A percentile compares a stretch with the other conserved stretches of the same genome.
phyloP scores from a whole-genome alignment of 148 eudicot genomes.

The Nyssa sinensis region DNA sequence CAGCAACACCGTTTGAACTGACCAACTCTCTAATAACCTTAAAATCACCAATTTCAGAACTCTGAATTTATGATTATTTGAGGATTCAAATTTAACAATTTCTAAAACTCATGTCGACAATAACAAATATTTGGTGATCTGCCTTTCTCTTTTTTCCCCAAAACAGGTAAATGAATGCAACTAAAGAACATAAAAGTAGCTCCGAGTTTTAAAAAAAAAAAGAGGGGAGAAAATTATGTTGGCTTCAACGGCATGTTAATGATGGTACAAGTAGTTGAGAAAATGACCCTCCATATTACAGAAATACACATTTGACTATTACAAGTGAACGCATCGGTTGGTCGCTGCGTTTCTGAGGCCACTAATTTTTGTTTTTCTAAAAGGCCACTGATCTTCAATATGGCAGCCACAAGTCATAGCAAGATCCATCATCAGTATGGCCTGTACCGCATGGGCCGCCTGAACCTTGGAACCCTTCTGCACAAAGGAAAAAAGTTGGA shows the following conservation, averaged over 20 bases:
- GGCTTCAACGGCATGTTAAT: neutral
- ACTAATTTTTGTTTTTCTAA: no score
- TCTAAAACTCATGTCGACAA: neutral
- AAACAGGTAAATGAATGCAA: neutral
- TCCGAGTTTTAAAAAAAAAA: neutral
- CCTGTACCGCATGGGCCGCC: conserved; percentile 56
- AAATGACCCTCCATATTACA: conserved; percentile 4
- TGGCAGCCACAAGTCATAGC: no score
- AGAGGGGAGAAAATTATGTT: neutral
- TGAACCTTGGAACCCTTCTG: conserved; percentile 56
- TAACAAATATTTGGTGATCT: neutral
- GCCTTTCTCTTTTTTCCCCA: neutral
- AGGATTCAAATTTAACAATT: neutral
- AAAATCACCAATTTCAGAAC: neutral
- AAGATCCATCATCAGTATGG: conserved; percentile 30
- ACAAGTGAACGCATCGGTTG: neutral
- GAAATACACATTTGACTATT: neutral
- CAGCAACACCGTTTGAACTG: neutral
- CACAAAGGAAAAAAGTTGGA: conserved; percentile 3
- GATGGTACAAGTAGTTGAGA: neutral
- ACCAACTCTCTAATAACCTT: neutral
- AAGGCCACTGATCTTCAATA: neutral
- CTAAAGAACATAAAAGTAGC: neutral
- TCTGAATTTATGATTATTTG: neutral
- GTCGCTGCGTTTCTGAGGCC: neutral